Evolutionary conservation across 176 grass and related monocot species (phyloP), one percentile per base, ranked within the genome.

Genomic region (Musa itinerans): DNA sequence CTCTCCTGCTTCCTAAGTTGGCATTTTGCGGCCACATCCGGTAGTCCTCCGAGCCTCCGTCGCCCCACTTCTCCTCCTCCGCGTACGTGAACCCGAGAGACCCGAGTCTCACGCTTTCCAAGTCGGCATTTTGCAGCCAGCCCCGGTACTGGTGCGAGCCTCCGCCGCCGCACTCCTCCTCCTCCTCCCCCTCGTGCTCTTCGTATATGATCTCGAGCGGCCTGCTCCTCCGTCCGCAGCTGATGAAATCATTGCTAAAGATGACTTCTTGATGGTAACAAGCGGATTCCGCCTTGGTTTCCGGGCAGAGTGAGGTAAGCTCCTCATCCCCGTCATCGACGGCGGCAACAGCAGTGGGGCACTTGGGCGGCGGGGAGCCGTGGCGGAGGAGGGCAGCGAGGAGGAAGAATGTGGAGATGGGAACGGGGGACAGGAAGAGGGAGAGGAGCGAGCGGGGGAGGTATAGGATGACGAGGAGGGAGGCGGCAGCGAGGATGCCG

Each of bases 201-300:
- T 92, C 90, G 79, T 86, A 85, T 79, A 92, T 92, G 14, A 89
- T 86, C 84, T 92, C 90, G 52, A 92, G 77, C 5, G 82, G 76
- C 16, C 79, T 79, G 52, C 86, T 81, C 2, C 86, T 86, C 25
- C 63, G 68, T 43, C 76, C 79, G 86, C 90, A 92, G 53, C 82
- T 83, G 61, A 83, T 43, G 84, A 89, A 89, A 58, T 81, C 78
- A 12, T 80, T 75, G 67, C 71, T 80, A 74, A 79, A 51, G 77
- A 78, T 85, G 34, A 52, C 24, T 58, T 52, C 56, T 75, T 29
- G 63, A 9, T 6, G 80, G 85, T 43, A 65, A 2, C 12, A 54
- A 16, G 11, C 13, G 21, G 64, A 13, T 15, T 53, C 83, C 16
- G 51, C 50, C 1, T 23, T 15, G 63, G 52, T 11, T 24, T 86